Percentiles rank a stretch among this genome's conserved stretches.
Conservation (phyloP, 805 yeast species). For the Wickerhamomyces tratensis region DNA sequence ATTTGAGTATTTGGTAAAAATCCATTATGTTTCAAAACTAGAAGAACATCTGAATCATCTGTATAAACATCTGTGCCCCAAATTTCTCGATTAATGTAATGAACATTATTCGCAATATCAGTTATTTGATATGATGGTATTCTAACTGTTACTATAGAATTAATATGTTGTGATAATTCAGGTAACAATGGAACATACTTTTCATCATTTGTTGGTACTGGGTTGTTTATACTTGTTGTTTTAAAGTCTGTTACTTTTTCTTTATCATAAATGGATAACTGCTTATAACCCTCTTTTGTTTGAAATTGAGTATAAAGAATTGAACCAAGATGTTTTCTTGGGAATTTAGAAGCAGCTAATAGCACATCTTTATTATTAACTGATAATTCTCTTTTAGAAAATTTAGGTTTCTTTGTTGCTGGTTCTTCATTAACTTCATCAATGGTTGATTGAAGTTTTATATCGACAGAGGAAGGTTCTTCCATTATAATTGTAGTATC, state of each 20-base stretch:
- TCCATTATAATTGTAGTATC: too few species aligned
- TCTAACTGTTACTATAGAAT: conserved; percentile 23
- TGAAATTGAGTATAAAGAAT: conserved; percentile 50
- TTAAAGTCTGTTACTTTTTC: not conserved
- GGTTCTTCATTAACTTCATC: not conserved
- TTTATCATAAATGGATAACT: conserved; percentile 5
- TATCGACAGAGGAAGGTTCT: not conserved
- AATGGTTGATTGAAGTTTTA: not conserved
- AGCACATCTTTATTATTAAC: conserved; percentile 32
- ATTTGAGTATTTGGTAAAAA: conserved; percentile 31
- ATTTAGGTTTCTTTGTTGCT: not conserved
- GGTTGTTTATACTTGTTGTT: not conserved
- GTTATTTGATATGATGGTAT: conserved; percentile 17
- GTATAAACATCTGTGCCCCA: conserved; percentile 96
- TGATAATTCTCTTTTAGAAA: conserved; percentile 14
- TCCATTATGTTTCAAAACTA: conserved; percentile 72
- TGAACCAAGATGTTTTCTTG: conserved; percentile 40
- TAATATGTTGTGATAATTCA: conserved; percentile 29
- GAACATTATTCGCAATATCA: conserved; percentile 14
- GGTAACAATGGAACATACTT: conserved; percentile 19
- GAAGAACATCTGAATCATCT: conserved; percentile 82
- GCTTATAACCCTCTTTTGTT: conserved; percentile 29
- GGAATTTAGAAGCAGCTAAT: conserved; percentile 29
- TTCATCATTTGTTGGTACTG: not conserved
- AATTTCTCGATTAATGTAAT: conserved; percentile 26